These are phyloP conservation scores for Xylariaceae sp. DNA, from an alignment of 2,329 filamentous ascomycete species.

Conservation along the genomic window DNA sequence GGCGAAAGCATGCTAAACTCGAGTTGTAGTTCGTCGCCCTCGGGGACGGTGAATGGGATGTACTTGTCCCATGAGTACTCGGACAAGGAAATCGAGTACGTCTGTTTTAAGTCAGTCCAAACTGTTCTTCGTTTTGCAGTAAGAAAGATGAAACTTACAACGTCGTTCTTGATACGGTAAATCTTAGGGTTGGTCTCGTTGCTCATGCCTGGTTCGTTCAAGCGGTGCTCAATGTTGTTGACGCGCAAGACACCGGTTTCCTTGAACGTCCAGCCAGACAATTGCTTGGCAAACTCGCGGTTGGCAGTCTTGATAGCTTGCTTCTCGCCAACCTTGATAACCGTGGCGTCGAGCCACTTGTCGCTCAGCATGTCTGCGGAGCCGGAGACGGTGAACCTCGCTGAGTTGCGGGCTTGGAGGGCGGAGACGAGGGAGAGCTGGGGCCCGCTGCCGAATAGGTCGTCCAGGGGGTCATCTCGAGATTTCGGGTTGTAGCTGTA, in stretches of 20 bases:
- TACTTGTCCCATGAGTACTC: constrained; percentile 77
- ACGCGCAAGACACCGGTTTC: constrained; percentile 88
- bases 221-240: constrained; percentile 76
- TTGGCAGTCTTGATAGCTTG: constrained; percentile 67
- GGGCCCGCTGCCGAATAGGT: constrained; percentile 78
- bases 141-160: constrained; percentile 60
- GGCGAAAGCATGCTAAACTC: constrained; percentile 99
- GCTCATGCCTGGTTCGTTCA: constrained; percentile 51
- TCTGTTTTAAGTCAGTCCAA: constrained; percentile 46
- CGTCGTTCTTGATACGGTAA: constrained; percentile 95
- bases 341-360: constrained; percentile 81
- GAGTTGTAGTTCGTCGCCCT: constrained; percentile 76
- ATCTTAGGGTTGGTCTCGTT: constrained; percentile 76
- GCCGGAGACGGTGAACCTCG: constrained; percentile 81
- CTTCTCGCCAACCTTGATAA: constrained; percentile 56
- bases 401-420: constrained; percentile 90
- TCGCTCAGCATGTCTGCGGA: constrained; percentile 85
- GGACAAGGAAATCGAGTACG: constrained; percentile 84
- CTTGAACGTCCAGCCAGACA: constrained; percentile 96
- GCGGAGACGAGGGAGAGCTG: constrained; percentile 84
- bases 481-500: constrained; percentile 96
- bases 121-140: background rate
- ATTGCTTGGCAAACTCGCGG: constrained; percentile 76
- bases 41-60: constrained; percentile 68
- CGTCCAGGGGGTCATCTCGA: constrained; percentile 68